Evolutionary conservation across 2,329 filamentous ascomycete genomes (phyloP), one percentile per base, ranked within the genome.

Genomic region (Diaporthe sp.): DNA sequence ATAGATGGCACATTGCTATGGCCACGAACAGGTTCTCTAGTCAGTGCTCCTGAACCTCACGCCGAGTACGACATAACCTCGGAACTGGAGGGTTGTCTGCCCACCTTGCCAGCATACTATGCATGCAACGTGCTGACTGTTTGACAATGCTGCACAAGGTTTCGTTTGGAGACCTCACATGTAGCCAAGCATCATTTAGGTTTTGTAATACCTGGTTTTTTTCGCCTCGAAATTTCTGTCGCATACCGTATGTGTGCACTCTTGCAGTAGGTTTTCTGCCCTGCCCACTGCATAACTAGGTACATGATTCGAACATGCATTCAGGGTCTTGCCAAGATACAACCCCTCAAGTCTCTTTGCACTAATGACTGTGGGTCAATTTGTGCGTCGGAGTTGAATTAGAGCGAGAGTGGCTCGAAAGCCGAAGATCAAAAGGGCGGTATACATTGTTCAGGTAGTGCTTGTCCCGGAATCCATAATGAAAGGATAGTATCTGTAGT

Each of bases 111-210:
- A 10, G 25, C 25, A 65, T 65, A 28, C 61, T 5, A 46, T 65
- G 59, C 39, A 46, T 31, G 59, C n/a, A 34, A 49, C 42, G 28
- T 49, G 61, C 17, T 46, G 39, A 15, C 13, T 49, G 17, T 34
- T 39, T 34, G 42, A 15, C 10, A 17, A 44, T 5, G 25, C 10
- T n/a, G 4, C 34, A 15, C 17, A 34, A 34, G 34, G 42, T 34
- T 34, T 34, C 42, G 17, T 31, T 34, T 49, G 10, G 4, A 49
- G 61, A 22, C 25, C 9, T 19, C 15, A 65, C 17, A 65, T 49
- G 61, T 34, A 46, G 42, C 61, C 61, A 65, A 65, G 61, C 17
- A 49, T 17, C 15, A 49, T 34, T 65, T 49, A 65, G 42, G 39
- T 22, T 65, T 49, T 65, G n/a, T 13, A 19, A 17, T 61, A 3